A percentile compares a stretch with the other conserved stretches of the same genome.
These are phyloP conservation scores for Hibiscus syriacus DNA, from an alignment of 345 rosid genomes.

Conservation along the genomic window DNA sequence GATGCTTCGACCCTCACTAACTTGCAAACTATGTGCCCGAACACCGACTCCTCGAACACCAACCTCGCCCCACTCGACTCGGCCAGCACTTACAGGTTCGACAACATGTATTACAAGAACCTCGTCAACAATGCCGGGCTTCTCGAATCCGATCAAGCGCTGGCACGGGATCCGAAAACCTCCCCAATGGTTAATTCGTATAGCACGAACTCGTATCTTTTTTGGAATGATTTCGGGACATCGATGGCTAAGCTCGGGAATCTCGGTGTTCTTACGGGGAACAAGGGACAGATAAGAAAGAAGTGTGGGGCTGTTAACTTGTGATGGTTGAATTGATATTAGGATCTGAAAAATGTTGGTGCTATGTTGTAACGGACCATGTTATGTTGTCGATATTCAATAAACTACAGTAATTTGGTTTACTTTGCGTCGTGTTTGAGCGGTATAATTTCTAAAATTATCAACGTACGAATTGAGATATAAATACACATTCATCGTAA, in stretches of 20 bases:
- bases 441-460: too few species aligned
- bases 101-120: slow-evolving; percentile 59
- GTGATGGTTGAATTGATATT: neutral
- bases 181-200: slow-evolving; percentile 50
- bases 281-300: slow-evolving; percentile 54
- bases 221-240: slow-evolving; percentile 50
- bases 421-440: too few species aligned
- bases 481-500: too few species aligned
- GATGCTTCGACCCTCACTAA: slow-evolving; percentile 38
- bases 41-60: slow-evolving; percentile 42
- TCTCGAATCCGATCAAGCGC: slow-evolving; percentile 69
- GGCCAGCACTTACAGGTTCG: slow-evolving; percentile 36
- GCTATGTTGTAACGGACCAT: too few species aligned
- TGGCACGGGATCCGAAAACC: slow-evolving; percentile 40
- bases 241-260: slow-evolving; percentile 69
- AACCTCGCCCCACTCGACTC: slow-evolving; percentile 66
- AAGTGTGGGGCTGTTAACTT: slow-evolving; percentile 58
- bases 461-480: too few species aligned
- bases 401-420: too few species aligned
- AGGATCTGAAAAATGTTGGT: neutral
- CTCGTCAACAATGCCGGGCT: slow-evolving; percentile 44
- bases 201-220: slow-evolving; percentile 35
- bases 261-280: slow-evolving; percentile 55
- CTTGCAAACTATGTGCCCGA: slow-evolving; percentile 54
- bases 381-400: too few species aligned